Evolutionary conservation across 306 rosid genomes (phyloP), one percentile per base, ranked within the genome.

Genomic region (Begonia loranthoides): DNA sequence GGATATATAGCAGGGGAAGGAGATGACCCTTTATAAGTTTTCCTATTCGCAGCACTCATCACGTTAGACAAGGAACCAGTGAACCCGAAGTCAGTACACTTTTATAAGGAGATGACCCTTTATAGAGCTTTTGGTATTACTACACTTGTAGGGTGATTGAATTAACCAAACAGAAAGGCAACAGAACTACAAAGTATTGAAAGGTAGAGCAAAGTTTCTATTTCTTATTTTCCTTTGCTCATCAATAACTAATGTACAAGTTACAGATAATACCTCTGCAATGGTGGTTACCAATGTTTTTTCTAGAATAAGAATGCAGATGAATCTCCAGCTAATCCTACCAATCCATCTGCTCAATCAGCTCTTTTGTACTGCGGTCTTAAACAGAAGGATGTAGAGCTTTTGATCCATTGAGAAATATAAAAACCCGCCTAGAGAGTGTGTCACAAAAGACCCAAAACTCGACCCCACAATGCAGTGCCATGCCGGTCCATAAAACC

Each of bases 371-470:
- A 92, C 96, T 15, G 86, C 65, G 28, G 99, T 92, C 76, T 92
- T 92, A 48, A 92, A 92, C 64, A 92, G 71, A 60, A 92, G 88
- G 75, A 92, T 68, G 63, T 92, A 79, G 60, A 86, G 43, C 72
- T 92, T 92, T 57, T 86, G 82, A 80, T 83, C 94, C 88, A 86
- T 69, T 17, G 99, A 83, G 69, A 92, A 92, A 69, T 92, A 92
- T 61, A 92, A 73, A 62, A 92, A 92, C 13, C 96, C 94, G 45
- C 94, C 95, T 54, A 79, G 88, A 2, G 96, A 86, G 71, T 92
- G 99, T 2, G 99, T 92, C 54, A 92, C 99, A 71, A 83, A 92
- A 15, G 99, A 92, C 43, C 99, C 99, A 80, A 92, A 92, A 67
- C 94, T 79, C 52, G 78, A 74, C 70, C 99, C 99, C 44, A 92